Percentiles rank a stretch among this genome's conserved stretches.
Conservation (phyloP, 1,139 yeast species). For the Candida labiduridarum region DNA sequence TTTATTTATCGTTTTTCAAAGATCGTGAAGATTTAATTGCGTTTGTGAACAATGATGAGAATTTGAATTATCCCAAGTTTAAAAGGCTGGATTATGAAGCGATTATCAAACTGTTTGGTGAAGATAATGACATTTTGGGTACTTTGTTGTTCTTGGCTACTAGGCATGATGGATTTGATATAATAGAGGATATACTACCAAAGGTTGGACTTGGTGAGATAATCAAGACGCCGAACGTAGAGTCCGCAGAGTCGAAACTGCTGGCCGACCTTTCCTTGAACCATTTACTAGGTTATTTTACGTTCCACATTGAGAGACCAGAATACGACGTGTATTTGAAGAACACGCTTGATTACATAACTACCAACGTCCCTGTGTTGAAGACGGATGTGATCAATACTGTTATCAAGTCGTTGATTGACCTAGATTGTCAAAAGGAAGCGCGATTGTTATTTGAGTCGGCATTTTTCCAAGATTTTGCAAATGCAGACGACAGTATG, state of each 20-base stretch:
- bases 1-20: too few relatives aligned
- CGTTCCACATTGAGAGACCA: constrained; percentile 13
- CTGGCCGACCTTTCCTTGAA: constrained; percentile 16
- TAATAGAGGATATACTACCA: too few relatives aligned
- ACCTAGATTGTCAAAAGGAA: constrained; percentile 11
- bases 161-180: too few relatives aligned
- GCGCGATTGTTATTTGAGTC: constrained; percentile 14
- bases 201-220: constrained; percentile 11
- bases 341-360: constrained; percentile 9
- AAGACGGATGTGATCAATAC: constrained; percentile 12
- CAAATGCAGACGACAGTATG: not conserved
- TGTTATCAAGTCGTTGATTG: constrained; percentile 11
- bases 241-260: not conserved
- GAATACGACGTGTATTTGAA: constrained; percentile 9
- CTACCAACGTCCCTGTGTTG: constrained; percentile 4
- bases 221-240: constrained; percentile 1
- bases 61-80: too few relatives aligned
- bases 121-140: too few relatives aligned
- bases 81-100: too few relatives aligned
- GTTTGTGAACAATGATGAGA: too few relatives aligned
- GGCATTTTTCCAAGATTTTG: constrained; percentile 9
- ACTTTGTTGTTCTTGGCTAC: too few relatives aligned
- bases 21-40: too few relatives aligned
- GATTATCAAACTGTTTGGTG: too few relatives aligned
- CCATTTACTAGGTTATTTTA: constrained; percentile 18